Percentiles rank a stretch among this genome's conserved stretches.
Conservation (phyloP, 2,329 filamentous ascomycete genomes). For the Aaosphaeria arxii region DNA sequence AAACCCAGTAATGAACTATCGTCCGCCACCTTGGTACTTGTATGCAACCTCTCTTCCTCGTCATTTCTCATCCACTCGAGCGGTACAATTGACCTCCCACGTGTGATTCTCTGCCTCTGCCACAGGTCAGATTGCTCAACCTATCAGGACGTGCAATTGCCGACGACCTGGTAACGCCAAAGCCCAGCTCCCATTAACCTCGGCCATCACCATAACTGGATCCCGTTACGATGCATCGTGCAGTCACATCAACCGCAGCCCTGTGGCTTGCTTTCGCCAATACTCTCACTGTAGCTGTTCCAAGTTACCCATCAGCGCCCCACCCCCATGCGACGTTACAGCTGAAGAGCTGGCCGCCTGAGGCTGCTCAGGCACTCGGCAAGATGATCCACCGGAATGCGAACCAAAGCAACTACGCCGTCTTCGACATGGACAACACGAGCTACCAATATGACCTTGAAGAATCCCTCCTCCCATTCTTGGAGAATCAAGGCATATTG, state of each 20-base stretch:
- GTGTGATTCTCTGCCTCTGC: too few relatives aligned
- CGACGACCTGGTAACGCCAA: too few relatives aligned
- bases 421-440: conserved; percentile 33
- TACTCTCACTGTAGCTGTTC: conserved; percentile 7
- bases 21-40: too few relatives aligned
- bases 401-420: conserved; percentile 28
- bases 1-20: too few relatives aligned
- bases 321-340: conserved; percentile 10
- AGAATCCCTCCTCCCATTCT: conserved; percentile 25
- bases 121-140: too few relatives aligned
- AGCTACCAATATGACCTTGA: conserved; percentile 28
- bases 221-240: too few relatives aligned
- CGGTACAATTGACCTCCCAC: too few relatives aligned
- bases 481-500: conserved; percentile 30
- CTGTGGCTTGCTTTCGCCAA: conserved; percentile 15
- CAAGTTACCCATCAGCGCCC: conserved; percentile 1
- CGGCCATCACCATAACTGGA: too few relatives aligned
- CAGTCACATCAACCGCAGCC: conserved; percentile 7
- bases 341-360: conserved; percentile 23
- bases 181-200: too few relatives aligned
- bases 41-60: too few relatives aligned
- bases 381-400: conserved; percentile 27
- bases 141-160: too few relatives aligned
- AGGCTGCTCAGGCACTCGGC: conserved; percentile 21
- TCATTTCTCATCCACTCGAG: too few relatives aligned